phyloP scores from a whole-genome alignment of 1,284 basidiomycete genomes.

The Somion occarium region DNA sequence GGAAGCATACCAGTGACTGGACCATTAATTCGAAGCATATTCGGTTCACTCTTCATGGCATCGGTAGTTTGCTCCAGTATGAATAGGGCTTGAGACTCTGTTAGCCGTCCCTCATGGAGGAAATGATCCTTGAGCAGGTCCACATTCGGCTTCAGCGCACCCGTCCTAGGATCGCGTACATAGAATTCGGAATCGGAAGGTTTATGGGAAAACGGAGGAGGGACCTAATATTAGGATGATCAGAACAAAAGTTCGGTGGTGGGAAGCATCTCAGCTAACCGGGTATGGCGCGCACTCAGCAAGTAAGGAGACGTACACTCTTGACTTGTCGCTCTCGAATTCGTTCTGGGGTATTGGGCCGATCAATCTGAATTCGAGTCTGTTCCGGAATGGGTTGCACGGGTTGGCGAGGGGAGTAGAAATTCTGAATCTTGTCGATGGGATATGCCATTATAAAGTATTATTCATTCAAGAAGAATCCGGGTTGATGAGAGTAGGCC shows the following conservation, averaged over 20 bases:
- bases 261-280: constrained; percentile 1
- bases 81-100: constrained; percentile 84
- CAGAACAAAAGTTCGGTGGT: not conserved
- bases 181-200: constrained; percentile 35
- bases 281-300: not conserved
- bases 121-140: constrained; percentile 92
- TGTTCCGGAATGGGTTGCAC: no score
- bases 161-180: constrained; percentile 24
- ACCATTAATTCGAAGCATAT: constrained; percentile 83
- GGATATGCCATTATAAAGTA: not conserved
- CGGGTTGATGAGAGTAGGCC: no score
- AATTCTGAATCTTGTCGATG: not conserved
- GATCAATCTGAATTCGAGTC: no score
- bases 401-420: not conserved
- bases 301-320: constrained; percentile 16
- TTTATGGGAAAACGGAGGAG: constrained; percentile 25
- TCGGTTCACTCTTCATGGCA: constrained; percentile 77
- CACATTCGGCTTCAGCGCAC: constrained; percentile 67
- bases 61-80: constrained; percentile 81
- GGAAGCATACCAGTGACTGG: constrained; percentile 79
- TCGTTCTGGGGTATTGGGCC: constrained; percentile 15
- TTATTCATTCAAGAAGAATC: no score
- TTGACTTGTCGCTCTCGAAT: constrained; percentile 20
- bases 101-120: constrained; percentile 84
- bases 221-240: constrained; percentile 19